Base-by-base conservation (phyloP, 2,329 filamentous ascomycete species). In the Pleochaeta shiraiana region DNA sequence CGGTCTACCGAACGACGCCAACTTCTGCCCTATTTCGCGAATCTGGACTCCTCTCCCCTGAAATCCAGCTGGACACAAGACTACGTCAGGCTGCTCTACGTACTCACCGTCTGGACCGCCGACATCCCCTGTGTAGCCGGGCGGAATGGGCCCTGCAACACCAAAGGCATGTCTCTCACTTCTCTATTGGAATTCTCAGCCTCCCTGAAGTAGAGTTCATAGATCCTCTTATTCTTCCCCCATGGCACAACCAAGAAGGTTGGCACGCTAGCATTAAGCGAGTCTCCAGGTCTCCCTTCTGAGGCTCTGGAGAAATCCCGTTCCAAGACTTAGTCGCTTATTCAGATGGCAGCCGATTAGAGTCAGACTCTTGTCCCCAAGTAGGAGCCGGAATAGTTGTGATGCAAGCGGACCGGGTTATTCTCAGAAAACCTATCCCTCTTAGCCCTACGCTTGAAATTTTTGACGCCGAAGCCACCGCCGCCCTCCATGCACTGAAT, bases 281-380 rank as follows among this genome's bases (percentile, higher is more conserved):
- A 63, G 26, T 45, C 11, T 9, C n/a, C 34, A 12, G 21, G 9
- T 45, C n/a, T 45, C 33, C 60, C 6, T 43, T 63, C 30, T 19
- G 19, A 12, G 21, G 11, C 11, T 26, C 34, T 5, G 28, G 34
- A 12, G 60, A 45, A 30, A 45, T 45, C 30, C 60, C 60, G 4
- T 63, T n/a, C 60, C 60, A 63, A 30, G 60, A 63, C 30, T 37
- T 63, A 14, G 37, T 45, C 21, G 60, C 34, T 26, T 30, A 45
- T 30, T 26, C 60, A 30, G 60, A 33, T 34, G 45, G 16, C n/a
- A 37, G 55, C 55, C 55, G 55, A 7, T 33, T 30, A 60, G 55
- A 21, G 28, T 34, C 4, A n/a, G 16, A 16, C 24, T 47, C n/a
- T 47, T 1, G 45, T 7, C n/a, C n/a, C n/a, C 45, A 21, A 9